These are phyloP conservation scores for Platismatia glauca DNA, from an alignment of 495 filamentous ascomycete genomes.

Conservation along the genomic window DNA sequence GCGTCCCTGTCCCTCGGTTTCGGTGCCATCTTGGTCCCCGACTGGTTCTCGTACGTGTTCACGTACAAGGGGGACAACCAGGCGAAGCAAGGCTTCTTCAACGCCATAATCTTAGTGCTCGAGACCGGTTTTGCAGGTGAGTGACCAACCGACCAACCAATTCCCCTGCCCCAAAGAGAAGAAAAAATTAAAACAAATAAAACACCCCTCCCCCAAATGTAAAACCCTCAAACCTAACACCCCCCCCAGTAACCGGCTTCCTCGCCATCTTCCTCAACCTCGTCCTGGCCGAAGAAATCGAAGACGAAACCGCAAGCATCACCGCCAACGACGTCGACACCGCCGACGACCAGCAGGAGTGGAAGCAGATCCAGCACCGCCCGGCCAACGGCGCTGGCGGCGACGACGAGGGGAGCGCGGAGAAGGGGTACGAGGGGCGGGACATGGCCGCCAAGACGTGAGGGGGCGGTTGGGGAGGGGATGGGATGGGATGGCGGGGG, in stretches of 20 bases:
- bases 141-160: not conserved
- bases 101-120: conserved; percentile 74
- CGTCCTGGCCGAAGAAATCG: conserved; percentile 61
- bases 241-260: conserved; percentile 44
- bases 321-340: conserved; percentile 19
- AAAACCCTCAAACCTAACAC: no score
- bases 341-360: conserved; percentile 22
- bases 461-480: not conserved
- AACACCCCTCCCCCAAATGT: no score
- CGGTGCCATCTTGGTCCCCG: conserved; percentile 72
- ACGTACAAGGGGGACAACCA: conserved; percentile 62
- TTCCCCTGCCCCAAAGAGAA: no score
- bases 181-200: no score
- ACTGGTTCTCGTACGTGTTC: conserved; percentile 70
- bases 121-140: conserved; percentile 54
- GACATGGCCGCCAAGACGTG: not conserved
- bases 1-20: conserved; percentile 68
- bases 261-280: conserved; percentile 66
- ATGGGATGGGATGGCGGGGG: not conserved
- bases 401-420: no score
- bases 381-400: conserved; percentile 16
- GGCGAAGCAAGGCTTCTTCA: conserved; percentile 65
- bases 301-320: conserved; percentile 39
- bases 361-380: conserved; percentile 12
- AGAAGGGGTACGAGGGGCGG: not conserved